Conservation (phyloP, 129 eudicot genomes). For the Calendula officinalis region DNA sequence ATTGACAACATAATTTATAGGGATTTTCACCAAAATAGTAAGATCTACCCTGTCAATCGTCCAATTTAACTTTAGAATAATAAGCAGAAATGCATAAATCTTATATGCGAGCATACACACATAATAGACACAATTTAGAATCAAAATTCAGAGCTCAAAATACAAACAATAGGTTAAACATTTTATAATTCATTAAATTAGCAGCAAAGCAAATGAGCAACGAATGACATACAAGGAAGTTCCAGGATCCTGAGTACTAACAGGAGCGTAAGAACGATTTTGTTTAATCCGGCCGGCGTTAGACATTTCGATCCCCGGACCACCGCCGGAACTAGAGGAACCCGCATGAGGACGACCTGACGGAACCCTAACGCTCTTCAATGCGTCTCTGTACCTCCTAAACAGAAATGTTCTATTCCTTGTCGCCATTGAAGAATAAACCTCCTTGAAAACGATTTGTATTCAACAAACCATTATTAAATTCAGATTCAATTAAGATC, state of each 20-base stretch:
- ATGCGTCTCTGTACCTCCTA: conserved; percentile 71
- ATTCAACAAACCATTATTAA: neutral
- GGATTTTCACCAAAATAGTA: neutral
- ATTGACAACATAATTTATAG: neutral
- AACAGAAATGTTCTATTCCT: conserved; percentile 69
- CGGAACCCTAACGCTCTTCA: conserved; percentile 69
- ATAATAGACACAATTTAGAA: neutral
- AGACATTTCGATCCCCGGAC: conserved; percentile 66
- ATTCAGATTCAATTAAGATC: neutral
- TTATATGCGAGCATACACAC: conserved; percentile 4
- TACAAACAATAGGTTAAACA: neutral
- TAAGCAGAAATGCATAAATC: neutral
- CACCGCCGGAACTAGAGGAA: conserved; percentile 40
- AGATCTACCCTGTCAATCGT: neutral
- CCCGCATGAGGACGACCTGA: conserved; percentile 36
- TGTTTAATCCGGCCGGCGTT: conserved; percentile 61
- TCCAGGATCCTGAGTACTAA: conserved; percentile 83
- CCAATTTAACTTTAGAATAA: neutral
- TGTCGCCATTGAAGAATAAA: conserved; percentile 56
- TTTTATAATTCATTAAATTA: conserved; percentile 3
- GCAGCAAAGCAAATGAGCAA: neutral
- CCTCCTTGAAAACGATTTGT: neutral
- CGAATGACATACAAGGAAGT: conserved; percentile 48
- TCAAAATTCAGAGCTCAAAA: conserved; percentile 6
- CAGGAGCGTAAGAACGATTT: conserved; percentile 64